Evolutionary conservation across 2,329 filamentous ascomycete species (phyloP), one percentile per base, ranked within the genome.

Genomic region (Trichoderma simmonsii): DNA sequence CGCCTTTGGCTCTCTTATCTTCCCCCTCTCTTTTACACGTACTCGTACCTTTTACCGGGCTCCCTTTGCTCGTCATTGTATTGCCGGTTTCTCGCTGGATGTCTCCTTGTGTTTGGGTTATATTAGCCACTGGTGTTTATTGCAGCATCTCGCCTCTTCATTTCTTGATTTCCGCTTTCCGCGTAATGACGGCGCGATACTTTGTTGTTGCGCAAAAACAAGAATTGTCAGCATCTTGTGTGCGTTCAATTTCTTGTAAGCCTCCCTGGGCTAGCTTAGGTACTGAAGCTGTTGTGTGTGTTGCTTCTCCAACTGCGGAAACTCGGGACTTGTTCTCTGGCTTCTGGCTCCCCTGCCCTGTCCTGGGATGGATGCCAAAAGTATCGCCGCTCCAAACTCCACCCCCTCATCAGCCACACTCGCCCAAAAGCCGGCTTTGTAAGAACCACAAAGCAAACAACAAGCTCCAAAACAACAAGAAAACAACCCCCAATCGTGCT

Each of bases 231-330:
- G 18, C 43, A 11, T 48, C 43, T 48, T 51, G n/a, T 51, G n/a
- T 51, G 43, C 43, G 43, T 6, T 12, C 36, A 39, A 11, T n/a
- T 21, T 21, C 43, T 51, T 51, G 43, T 51, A 51, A 51, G 43
- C 43, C 18, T 51, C 43, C n/a, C 43, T 7, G 3, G 18, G 18
- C 39, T 43, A 43, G 36, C 3, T 15, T n/a, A 48, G 43, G 43
- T 6, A 51, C 43, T 51, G 43, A 4, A 24, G 9, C 43, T 60
- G 28, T 26, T 26, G 54, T 32, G 39, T 62, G 32, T 62, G 59
- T 12, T 24, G 28, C 30, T 57, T 67, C 48, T 34, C 64, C 64
- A 67, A 57, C 51, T 67, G 48, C 64, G 64, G 64, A 67, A 67
- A 56, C 48, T 28, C 64, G 64, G 64, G 51, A 67, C 51, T 24